These are phyloP conservation scores for Botrytis fragariae DNA, from an alignment of 2,329 filamentous ascomycete species.

Conservation along the genomic window DNA sequence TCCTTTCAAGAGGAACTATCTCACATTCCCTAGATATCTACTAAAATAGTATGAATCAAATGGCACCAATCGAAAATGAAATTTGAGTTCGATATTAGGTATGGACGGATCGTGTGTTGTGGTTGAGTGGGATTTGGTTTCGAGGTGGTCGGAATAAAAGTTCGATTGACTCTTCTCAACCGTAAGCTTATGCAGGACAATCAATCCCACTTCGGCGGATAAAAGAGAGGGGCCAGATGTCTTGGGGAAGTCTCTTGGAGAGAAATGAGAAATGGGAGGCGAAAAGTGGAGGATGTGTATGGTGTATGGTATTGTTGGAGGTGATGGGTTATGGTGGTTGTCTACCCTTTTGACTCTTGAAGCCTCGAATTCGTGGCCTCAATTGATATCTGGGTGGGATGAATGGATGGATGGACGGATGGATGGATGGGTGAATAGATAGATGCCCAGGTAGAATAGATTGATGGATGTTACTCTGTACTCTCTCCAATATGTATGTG, in stretches of 20 bases:
- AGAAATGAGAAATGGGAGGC: not conserved
- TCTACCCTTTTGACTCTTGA: not conserved
- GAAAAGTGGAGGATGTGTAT: not conserved
- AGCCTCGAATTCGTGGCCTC: conserved; percentile 11
- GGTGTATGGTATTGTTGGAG: not conserved
- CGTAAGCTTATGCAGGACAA: conserved; percentile 16
- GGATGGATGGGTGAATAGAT: not conserved
- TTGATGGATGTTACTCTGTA: not conserved
- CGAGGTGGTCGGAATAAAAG: not conserved
- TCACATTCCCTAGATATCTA: conserved; percentile 6
- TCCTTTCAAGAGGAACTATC: conserved; percentile 1
- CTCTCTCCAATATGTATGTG: not conserved
- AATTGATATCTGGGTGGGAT: not conserved
- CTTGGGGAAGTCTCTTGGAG: not conserved
- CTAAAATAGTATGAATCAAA: not conserved
- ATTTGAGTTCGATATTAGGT: not conserved
- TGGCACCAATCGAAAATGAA: not conserved
- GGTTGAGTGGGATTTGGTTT: not conserved
- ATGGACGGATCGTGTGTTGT: not conserved
- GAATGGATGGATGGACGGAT: not conserved
- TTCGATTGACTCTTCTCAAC: not conserved
- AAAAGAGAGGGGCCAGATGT: not conserved
- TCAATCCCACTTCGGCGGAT: conserved; percentile 2
- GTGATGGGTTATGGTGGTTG: not conserved
- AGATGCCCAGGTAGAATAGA: not conserved